These are phyloP conservation scores for Plasmodium adleri DNA, from an alignment of 169 alveolate genomes.

Conservation along the genomic window DNA sequence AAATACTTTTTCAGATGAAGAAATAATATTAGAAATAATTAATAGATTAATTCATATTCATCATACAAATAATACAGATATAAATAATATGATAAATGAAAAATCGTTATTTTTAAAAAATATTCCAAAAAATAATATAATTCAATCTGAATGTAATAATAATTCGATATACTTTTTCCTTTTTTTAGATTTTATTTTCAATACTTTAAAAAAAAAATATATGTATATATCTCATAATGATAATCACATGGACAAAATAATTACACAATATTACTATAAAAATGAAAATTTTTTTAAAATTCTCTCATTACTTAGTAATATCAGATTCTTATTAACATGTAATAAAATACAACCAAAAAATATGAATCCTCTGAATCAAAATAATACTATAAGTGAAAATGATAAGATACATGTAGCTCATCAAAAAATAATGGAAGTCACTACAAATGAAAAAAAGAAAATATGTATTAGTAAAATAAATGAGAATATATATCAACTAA, in stretches of 20 bases:
- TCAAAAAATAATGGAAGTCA: too few relatives aligned
- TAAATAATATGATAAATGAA: conserved; percentile 28
- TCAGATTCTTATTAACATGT: conserved; percentile 49
- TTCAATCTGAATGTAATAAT: neutral
- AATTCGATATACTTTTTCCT: conserved; percentile 18
- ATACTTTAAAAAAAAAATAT: conserved; percentile 23
- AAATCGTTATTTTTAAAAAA: conserved; percentile 21
- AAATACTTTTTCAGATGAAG: conserved; percentile 15
- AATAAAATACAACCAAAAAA: neutral
- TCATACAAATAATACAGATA: neutral
- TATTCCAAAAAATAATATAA: conserved; percentile 5
- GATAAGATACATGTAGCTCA: too few relatives aligned
- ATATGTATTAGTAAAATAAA: conserved; percentile 36
- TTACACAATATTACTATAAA: neutral
- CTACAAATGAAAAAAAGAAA: neutral
- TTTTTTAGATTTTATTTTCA: conserved; percentile 41
- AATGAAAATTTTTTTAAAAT: conserved; percentile 36
- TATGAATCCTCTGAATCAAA: too few relatives aligned
- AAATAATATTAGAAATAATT: conserved; percentile 10
- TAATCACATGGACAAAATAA: neutral
- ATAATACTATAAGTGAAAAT: too few relatives aligned
- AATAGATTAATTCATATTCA: conserved; percentile 32
- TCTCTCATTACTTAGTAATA: conserved; percentile 35
- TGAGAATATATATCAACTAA: conserved; percentile 23
- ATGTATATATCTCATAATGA: too few relatives aligned